Evolutionary conservation across 2,329 filamentous ascomycete species (phyloP), one percentile per base, ranked within the genome.

Genomic region (Eurotiales sp.): DNA sequence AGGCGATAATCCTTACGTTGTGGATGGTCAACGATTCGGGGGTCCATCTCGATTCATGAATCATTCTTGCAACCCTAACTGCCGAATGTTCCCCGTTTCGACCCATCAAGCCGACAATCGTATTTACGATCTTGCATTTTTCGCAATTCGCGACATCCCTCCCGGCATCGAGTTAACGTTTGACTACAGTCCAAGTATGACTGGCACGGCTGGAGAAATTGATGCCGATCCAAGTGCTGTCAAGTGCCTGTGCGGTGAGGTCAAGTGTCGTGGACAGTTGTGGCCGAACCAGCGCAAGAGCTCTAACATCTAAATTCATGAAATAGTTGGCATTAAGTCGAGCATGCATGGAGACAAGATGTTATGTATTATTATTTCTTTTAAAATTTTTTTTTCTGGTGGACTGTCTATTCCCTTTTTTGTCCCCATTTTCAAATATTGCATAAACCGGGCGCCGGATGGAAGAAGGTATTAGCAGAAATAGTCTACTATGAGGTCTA

Each of bases 61-160:
- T 42, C 74, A 77, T 52, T 75, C 72, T 0, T 77, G 74, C 60
- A 69, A 71, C 17, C 73, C 74, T 0, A 78, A 77, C 46, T 74
- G 72, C 55, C 67, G 68, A 10, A 71, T 73, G 37, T 66, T 75
- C 21, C 62, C 72, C 0, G 73, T 75, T 0, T 70, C 71, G 0
- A 67, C 67, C 2, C 68, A 67, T 25, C 68, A 73, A 17, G 65
- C 59, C 1, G 73, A 76, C 29, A 52, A 63, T 0, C 61, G 64
- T 0, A 60, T 77, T 2, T 77, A 77, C 46, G 65, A 74, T 25
- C 61, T 77, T 1, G 74, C 74, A 0, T 77, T 77, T 52, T 78
- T 77, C 34, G 69, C 75, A 0, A 55, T 71, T 1, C 62, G 63
- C 2, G 67, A 73, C 12, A 75, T 78, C 14, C 61, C 64, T 0